Conservation (phyloP, 805 yeast species). For the Yarrowia sp. region DNA sequence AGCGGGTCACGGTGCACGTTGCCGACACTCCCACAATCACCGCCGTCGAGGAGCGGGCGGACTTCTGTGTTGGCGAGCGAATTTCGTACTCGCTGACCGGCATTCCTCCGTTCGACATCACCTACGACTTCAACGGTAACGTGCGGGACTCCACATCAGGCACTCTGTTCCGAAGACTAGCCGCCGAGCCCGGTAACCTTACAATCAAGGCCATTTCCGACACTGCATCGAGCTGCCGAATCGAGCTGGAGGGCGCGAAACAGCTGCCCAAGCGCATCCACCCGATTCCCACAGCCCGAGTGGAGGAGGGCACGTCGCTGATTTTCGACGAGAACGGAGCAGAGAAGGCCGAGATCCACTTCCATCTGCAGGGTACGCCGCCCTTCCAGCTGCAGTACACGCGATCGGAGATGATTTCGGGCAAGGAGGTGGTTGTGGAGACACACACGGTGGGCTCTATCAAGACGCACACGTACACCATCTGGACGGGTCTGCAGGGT, state of each 20-base stretch:
- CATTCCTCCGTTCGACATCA: slow-evolving; percentile 71
- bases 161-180: slow-evolving; percentile 61
- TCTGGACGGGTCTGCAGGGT: slow-evolving; percentile 83
- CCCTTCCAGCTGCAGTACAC: slow-evolving; percentile 87
- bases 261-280: slow-evolving; percentile 46
- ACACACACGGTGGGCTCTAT: slow-evolving; percentile 58
- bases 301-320: slow-evolving; percentile 71
- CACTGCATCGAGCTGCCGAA: slow-evolving; percentile 65
- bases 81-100: slow-evolving; percentile 75
- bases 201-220: slow-evolving; percentile 69
- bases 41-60: slow-evolving; percentile 43
- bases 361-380: slow-evolving; percentile 81
- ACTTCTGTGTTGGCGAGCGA: slow-evolving; percentile 92
- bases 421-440: slow-evolving; percentile 53
- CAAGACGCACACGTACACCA: slow-evolving; percentile 62
- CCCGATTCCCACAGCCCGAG: slow-evolving; percentile 74
- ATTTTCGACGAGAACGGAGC: slow-evolving; percentile 90
- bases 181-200: slow-evolving; percentile 78
- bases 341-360: slow-evolving; percentile 83
- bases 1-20: slow-evolving; percentile 55
- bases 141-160: slow-evolving; percentile 55
- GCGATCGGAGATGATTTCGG: slow-evolving; percentile 54
- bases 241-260: slow-evolving; percentile 33
- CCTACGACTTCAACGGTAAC: slow-evolving; percentile 67
- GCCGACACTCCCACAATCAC: slow-evolving; percentile 74